Conservation (phyloP, 225 moss, liverwort and hornwort species). For the Marchantia polymorpha region DNA sequence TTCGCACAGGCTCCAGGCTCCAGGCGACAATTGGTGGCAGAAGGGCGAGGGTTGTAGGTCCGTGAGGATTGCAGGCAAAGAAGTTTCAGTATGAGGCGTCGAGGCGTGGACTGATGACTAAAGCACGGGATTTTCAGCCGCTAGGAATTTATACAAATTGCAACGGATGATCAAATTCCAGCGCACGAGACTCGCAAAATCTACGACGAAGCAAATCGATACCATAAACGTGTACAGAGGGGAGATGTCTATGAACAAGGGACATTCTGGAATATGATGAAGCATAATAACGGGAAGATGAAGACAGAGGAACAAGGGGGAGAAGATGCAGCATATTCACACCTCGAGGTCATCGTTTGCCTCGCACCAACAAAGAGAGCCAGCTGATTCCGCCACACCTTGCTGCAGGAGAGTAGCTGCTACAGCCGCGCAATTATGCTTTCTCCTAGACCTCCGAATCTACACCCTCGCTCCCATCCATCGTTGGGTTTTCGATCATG, state of each 20-base stretch:
- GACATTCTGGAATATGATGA: neutral
- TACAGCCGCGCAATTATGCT: conserved; percentile 2
- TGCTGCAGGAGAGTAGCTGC: neutral
- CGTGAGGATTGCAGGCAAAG: neutral
- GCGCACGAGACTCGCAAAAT: neutral
- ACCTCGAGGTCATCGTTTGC: conserved; percentile 39
- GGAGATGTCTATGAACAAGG: neutral
- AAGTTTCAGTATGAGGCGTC: neutral
- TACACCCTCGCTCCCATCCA: neutral
- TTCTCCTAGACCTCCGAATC: conserved; percentile 12
- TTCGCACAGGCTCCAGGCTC: neutral
- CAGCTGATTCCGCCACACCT: conserved; percentile 26
- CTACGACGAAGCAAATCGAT: neutral
- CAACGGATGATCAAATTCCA: neutral
- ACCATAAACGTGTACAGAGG: neutral
- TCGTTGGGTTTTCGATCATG: neutral
- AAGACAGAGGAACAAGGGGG: neutral
- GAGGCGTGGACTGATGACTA: neutral
- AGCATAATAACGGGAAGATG: neutral
- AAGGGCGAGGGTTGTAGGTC: neutral
- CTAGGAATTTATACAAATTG: neutral
- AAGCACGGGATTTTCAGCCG: neutral
- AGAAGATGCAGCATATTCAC: neutral
- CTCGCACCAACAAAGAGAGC: conserved; percentile 11
- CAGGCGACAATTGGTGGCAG: neutral